Evolutionary conservation across 371 early-diverging fungal species (phyloP), one percentile per base, ranked within the genome.

Genomic region (Conidiobolus incongruus): DNA sequence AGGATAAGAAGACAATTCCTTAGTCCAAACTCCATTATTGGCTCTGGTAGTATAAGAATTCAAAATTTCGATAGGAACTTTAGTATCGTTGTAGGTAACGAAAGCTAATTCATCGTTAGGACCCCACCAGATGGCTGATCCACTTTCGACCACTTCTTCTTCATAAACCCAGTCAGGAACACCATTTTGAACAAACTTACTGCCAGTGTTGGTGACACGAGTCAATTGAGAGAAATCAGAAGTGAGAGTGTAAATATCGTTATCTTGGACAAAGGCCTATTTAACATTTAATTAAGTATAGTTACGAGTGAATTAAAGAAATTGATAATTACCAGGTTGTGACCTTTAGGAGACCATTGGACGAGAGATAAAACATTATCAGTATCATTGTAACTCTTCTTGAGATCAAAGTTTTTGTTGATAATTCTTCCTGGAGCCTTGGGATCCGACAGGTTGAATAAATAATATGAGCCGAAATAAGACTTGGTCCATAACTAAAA

Each of bases 51-150:
- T 35, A 35, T 13, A 35, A 6, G 11, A 6, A n/a, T 35, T 16
- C 16, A 35, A 35, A 35, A 10, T 1, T 35, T 35, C n/a, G 17
- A 16, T 16, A 6, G 7, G 35, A 16, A 35, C 17, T 6, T 11
- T 11, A 15, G 11, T n/a, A 16, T 15, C 15, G 16, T 35, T 16
- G 35, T 13, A 35, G 15, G 35, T 35, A 13, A 35, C 7, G 15
- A 13, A 35, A 35, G 17, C 35, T 11, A 35, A 16, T 11, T 11
- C 13, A 16, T 11, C 11, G 41, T 84, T 82, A 2, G 87, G 85
- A 0, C 88, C 79, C 35, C 35, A 35, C 6, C 7, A 8, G 15
- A 35, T n/a, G 15, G 35, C 35, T 16, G 7, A 8, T 35, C 16
- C 15, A 35, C 6, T 35, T 13, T 10, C 6, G 13, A 8, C 7